A percentile compares a stretch with the other conserved stretches of the same genome.
Evolutionary conservation across 2,329 filamentous ascomycete species (phyloP).

Genomic region (Aschersonia sp.): DNA sequence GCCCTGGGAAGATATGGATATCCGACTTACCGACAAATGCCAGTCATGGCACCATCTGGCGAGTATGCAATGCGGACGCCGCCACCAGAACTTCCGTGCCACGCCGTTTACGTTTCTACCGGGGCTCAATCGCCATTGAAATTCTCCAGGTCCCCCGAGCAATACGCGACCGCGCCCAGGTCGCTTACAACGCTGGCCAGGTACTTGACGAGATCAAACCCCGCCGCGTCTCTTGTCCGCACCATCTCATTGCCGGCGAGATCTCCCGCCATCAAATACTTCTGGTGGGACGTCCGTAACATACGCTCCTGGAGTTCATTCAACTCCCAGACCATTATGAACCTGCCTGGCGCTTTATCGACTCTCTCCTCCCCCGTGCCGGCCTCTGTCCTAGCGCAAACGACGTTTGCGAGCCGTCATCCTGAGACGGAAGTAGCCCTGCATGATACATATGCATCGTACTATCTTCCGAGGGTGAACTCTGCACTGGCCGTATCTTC

Average conservation of each 20-base stretch:
- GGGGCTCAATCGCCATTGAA: conserved; percentile 31
- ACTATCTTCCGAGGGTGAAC: conserved; percentile 80
- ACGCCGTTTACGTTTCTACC: conserved; percentile 22
- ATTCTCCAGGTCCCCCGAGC: conserved; percentile 25
- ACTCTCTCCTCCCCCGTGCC: conserved; percentile 60
- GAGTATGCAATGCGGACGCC: conserved; percentile 5
- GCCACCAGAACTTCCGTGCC: conserved; percentile 26
- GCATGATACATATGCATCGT: conserved; percentile 57
- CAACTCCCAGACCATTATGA: conserved; percentile 54
- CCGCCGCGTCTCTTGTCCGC: conserved; percentile 67
- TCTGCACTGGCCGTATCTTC: conserved; percentile 66
- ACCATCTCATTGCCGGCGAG: conserved; percentile 56
- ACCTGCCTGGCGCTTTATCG: conserved; percentile 55
- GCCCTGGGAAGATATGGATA: conserved; percentile 60
- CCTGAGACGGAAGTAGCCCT: conserved; percentile 70
- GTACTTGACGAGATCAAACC: conserved; percentile 69
- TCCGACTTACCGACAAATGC: conserved; percentile 70
- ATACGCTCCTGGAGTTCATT: conserved; percentile 73
- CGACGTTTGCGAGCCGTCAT: conserved; percentile 42
- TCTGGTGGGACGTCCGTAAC: conserved; percentile 93
- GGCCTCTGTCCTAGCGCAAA: conserved; percentile 42
- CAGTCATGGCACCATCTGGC: conserved; percentile 20
- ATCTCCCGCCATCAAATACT: conserved; percentile 61
- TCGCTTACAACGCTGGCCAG: conserved; percentile 54
- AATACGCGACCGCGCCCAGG: conserved; percentile 16